phyloP scores from a whole-genome alignment of 2,329 filamentous ascomycete species.

The Verticillium longisporum region DNA sequence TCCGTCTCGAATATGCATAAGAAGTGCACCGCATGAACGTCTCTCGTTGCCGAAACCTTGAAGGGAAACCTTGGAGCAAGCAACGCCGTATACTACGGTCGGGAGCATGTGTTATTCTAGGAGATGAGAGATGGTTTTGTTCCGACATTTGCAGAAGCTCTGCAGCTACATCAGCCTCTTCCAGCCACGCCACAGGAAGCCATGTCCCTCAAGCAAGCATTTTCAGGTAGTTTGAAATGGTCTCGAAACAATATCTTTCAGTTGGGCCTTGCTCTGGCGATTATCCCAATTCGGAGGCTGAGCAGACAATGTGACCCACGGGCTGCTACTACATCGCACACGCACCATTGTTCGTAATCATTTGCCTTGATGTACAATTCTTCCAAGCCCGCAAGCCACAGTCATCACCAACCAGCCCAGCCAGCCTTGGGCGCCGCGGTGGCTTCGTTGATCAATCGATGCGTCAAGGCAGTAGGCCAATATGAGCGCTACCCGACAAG shows the following conservation, averaged over 20 bases:
- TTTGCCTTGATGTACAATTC: no score
- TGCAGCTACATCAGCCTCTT: background rate
- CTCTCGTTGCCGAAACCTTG: no score
- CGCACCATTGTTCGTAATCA: no score
- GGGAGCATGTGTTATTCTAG: background rate
- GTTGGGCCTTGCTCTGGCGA: no score
- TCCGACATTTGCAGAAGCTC: background rate
- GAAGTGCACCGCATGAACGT: background rate
- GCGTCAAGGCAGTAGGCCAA: background rate
- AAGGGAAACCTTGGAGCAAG: no score
- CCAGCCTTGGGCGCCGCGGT: background rate
- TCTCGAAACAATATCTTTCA: no score
- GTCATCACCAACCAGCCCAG: background rate
- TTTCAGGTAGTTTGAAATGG: no score
- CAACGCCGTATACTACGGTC: background rate
- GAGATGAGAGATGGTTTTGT: background rate
- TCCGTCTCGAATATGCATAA: no score
- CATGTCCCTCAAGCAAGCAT: background rate
- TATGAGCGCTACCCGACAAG: background rate
- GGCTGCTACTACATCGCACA: no score
- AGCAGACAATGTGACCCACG: no score
- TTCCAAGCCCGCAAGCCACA: no score
- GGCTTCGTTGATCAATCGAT: background rate
- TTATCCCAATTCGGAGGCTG: no score
- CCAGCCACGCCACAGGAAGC: background rate